Evolutionary conservation across 768 basidiomycete genomes (phyloP), one percentile per base, ranked within the genome.

Genomic region (Rhodosporidiobolus odoratus): DNA sequence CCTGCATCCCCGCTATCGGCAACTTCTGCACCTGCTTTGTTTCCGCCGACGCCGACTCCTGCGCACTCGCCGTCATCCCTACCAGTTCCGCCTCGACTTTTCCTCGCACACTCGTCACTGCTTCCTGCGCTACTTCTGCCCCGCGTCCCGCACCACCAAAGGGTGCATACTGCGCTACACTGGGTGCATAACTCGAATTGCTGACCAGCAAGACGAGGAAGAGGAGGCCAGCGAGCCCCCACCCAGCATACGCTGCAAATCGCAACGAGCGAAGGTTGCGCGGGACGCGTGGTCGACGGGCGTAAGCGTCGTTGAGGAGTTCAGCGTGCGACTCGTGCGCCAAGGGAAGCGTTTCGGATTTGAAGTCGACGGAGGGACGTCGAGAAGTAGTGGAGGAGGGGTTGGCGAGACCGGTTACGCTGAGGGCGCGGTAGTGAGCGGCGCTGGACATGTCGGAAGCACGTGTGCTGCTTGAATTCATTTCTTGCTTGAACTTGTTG

Each of bases 171-270:
- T 30, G n/a, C 23, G 57, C 6, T n/a, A n/a, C 4, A 35, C 15
- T 23, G n/a, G 38, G n/a, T 32, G 38, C 17, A 16, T n/a, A 52
- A 34, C 34, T 10, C 16, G 58, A 45, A 12, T 59, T 54, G 35
- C 21, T 48, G n/a, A 63, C 21, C 34, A 63, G 30, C 50, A 66
- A 61, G 32, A 58, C 43, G 62, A 66, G 43, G 57, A 67, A 35
- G 57, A 71, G 62, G 12, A 67, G 25, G 38, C 3, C 34, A 10
- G 65, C 65, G 19, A 71, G 23, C 35, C 57, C 15, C 70, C 70
- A 71, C 8, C 70, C 70, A 41, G 48, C 40, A 58, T 62, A 66
- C 37, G 65, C 65, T 7, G 40, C n/a, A 16, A 67, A 17, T 5
- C 65, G 61, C 32, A 67, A 19, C 34, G 25, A 41, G 45, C 60